Base-by-base conservation (phyloP, 1,139 yeast species). In the Debaryomyces nepalensis region DNA sequence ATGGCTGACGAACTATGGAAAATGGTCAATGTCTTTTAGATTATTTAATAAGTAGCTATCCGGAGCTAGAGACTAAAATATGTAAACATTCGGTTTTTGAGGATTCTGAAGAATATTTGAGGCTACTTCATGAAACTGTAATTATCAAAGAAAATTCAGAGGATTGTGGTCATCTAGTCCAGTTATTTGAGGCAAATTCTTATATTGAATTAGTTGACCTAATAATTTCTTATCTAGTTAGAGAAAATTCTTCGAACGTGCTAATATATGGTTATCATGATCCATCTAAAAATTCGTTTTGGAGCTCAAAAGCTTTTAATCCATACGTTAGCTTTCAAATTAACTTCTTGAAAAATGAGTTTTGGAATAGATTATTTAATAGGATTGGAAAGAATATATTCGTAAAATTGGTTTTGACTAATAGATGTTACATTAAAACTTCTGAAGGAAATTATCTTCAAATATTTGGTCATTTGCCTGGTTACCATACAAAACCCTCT, bases 341-440 rank as follows among this genome's bases (percentile, higher is more conserved):
- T 5, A 65, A 61, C 36, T 45, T 50, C 3, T 47, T 77, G 20
- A 74, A 74, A 43, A 50, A 61, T 2, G 51, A 60, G 4, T 45
- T 54, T n/a, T 75, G 81, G 73, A 61, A 63, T 15, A 47, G 55
- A 5, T 43, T 77, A 0, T 69, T 57, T 43, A 40, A 43, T 1
- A 38, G 58, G 1, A 46, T 76, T 0, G 81, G 81, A 0, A 44
- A 45, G 9, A 42, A 42, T 1, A 42, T 38, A 1, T 75, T 76
- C 49, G 29, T 67, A 4, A 46, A 61, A 3, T 41, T 78, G 37
- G 16, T 79, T 1, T 38, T 68, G 9, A 57, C 59, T 20, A 52
- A 57, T 23, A 56, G 55, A 24, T 69, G 73, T 7, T 64, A 51
- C 39, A 33, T 55, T 9, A 30, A 32, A 12, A 37, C 42, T 8